phyloP scores from a whole-genome alignment of 257 asterid genomes.

The Penstemon barbatus region DNA sequence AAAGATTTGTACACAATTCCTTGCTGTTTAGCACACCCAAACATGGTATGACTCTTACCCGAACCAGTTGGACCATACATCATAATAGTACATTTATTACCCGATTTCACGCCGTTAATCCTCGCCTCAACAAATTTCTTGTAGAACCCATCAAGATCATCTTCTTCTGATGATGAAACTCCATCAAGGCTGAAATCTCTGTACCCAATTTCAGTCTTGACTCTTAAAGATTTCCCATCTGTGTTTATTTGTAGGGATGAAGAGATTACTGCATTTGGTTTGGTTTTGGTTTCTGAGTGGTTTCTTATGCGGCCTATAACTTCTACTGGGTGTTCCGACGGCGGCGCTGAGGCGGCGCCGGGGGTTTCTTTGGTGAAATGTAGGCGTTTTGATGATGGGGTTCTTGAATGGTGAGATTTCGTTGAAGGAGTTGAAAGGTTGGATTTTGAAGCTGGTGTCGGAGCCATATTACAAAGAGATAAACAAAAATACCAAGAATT shows the following conservation, averaged over 20 bases:
- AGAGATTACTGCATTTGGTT: constrained; percentile 7
- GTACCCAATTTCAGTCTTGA: constrained; percentile 78
- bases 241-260: constrained; percentile 53
- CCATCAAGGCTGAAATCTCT: constrained; percentile 84
- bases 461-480: constrained; percentile 39
- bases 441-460: constrained; percentile 63
- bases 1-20: constrained; percentile 85
- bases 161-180: constrained; percentile 73
- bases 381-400: constrained; percentile 71
- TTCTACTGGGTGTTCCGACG: constrained; percentile 81
- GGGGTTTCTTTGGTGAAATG: constrained; percentile 41
- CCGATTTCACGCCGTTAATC: constrained; percentile 74
- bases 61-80: constrained; percentile 99
- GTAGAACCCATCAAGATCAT: constrained; percentile 74
- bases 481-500: neutral
- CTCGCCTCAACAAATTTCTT: constrained; percentile 72
- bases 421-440: constrained; percentile 42
- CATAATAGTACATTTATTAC: constrained; percentile 88
- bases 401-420: constrained; percentile 46
- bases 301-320: constrained; percentile 82
- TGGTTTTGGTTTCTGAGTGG: constrained; percentile 58
- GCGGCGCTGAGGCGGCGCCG: constrained; percentile 1
- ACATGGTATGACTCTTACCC: constrained; percentile 95
- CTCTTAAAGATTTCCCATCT: constrained; percentile 58
- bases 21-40: constrained; percentile 68